phyloP scores from a whole-genome alignment of 2,329 filamentous ascomycete genomes.

The Talaromyces sp. region DNA sequence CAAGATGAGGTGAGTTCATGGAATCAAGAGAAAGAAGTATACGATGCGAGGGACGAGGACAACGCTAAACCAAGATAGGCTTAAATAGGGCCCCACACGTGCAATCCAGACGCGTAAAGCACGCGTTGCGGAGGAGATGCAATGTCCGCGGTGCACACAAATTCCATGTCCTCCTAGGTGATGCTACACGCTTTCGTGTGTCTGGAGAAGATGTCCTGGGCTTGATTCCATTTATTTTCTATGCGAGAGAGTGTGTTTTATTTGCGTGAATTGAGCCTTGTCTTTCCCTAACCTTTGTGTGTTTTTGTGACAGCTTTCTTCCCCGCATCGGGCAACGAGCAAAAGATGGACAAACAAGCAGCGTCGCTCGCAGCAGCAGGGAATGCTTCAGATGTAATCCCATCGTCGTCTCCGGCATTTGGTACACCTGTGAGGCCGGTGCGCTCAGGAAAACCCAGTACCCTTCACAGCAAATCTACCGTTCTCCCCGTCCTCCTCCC shows the following conservation, averaged over 20 bases:
- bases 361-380: slow-evolving; percentile 16
- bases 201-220: not conserved
- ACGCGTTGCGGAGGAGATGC: not conserved
- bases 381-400: slow-evolving; percentile 54
- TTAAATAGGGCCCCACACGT: not conserved
- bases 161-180: not conserved
- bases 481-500: slow-evolving; percentile 88
- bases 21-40: not conserved
- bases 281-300: not conserved
- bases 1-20: not conserved
- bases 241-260: not conserved
- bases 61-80: not conserved
- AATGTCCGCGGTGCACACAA: not conserved
- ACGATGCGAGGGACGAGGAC: not conserved
- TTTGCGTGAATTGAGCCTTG: not conserved
- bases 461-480: slow-evolving; percentile 28
- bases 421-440: slow-evolving; percentile 80
- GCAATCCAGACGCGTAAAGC: not conserved
- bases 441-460: slow-evolving; percentile 16
- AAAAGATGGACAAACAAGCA: slow-evolving; percentile 20
- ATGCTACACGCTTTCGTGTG: not conserved
- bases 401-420: slow-evolving; percentile 87
- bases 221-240: not conserved
- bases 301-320: not conserved
- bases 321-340: slow-evolving; percentile 2